Percentiles rank a stretch among this genome's conserved stretches.
phyloP scores from a whole-genome alignment of 2,329 filamentous ascomycete species.

The Sporothrix brasiliensis region DNA sequence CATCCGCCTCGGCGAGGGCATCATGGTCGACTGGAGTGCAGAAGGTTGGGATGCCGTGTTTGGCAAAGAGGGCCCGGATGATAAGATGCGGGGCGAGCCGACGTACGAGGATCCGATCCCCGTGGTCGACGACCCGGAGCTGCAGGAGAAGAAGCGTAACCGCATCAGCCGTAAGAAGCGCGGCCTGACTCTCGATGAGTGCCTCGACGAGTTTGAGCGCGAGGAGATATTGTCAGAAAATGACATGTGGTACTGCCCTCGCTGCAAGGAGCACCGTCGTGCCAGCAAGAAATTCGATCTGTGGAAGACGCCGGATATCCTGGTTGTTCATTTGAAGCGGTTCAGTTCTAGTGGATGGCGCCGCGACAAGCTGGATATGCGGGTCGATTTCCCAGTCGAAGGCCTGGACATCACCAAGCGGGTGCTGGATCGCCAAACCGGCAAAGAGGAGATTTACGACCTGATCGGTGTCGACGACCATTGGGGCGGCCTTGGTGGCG shows the following conservation, averaged over 20 bases:
- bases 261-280: constrained; percentile 89
- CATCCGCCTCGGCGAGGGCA: constrained; percentile 77
- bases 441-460: constrained; percentile 85
- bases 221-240: constrained; percentile 92
- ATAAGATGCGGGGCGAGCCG: constrained; percentile 60
- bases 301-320: constrained; percentile 94
- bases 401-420: constrained; percentile 79
- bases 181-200: constrained; percentile 85
- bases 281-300: constrained; percentile 96
- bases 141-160: constrained; percentile 64
- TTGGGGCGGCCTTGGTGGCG: constrained; percentile 87
- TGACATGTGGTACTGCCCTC: constrained; percentile 96
- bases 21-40: constrained; percentile 83
- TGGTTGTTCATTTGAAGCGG: constrained; percentile 92
- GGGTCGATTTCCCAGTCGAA: constrained; percentile 89
- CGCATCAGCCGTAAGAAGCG: constrained; percentile 69
- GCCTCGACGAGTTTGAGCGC: constrained; percentile 91
- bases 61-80: constrained; percentile 47
- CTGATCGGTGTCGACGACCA: constrained; percentile 96
- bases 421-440: constrained; percentile 77
- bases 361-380: constrained; percentile 86
- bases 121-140: constrained; percentile 58
- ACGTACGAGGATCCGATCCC: constrained; percentile 60
- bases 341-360: constrained; percentile 84
- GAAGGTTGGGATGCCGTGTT: constrained; percentile 74